These are phyloP conservation scores for Juglanconis juglandina DNA, from an alignment of 2,329 filamentous ascomycete genomes.

Conservation along the genomic window DNA sequence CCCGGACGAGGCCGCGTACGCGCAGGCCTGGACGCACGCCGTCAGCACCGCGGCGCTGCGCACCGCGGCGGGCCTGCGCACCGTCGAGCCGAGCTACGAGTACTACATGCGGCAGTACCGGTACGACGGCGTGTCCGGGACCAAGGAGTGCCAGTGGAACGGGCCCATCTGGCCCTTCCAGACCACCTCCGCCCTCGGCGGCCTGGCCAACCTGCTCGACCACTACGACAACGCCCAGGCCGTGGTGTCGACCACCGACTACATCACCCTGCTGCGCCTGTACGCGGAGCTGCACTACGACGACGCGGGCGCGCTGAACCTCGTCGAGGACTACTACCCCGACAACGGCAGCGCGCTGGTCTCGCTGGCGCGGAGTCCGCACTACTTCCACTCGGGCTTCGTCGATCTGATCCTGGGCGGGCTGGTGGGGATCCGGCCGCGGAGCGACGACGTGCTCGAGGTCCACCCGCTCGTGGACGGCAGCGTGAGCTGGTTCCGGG, in stretches of 20 bases:
- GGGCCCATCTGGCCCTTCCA: conserved; percentile 43
- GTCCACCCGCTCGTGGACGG: conserved; percentile 36
- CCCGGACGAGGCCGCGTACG: conserved; percentile 34
- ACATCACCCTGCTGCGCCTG: conserved; percentile 32
- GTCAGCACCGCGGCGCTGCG: conserved; percentile 26
- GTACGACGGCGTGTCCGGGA: conserved; percentile 29
- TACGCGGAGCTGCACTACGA: conserved; percentile 40
- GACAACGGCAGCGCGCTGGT: conserved; percentile 39
- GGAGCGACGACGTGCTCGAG: conserved; percentile 34
- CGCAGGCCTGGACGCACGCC: conserved; percentile 34
- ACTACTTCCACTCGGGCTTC: conserved; percentile 45
- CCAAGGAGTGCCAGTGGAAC: conserved; percentile 42
- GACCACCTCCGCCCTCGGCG: conserved; percentile 37
- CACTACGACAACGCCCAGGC: conserved; percentile 30
- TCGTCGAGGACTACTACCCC: conserved; percentile 42
- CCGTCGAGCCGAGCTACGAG: conserved; percentile 40
- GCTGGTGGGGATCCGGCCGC: conserved; percentile 38
- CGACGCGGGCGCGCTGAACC: conserved; percentile 30
- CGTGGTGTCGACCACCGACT: conserved; percentile 30
- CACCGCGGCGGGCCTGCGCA: conserved; percentile 33
- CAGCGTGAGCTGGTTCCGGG: conserved; percentile 36
- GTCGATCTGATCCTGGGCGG: conserved; percentile 39
- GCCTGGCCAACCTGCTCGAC: conserved; percentile 39
- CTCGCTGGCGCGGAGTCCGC: conserved; percentile 37
- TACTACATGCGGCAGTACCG: conserved; percentile 43